Percentiles rank a stretch among this genome's conserved stretches.
Conservation (phyloP, 805 yeast genomes). For the Phaffomyces antillensis region DNA sequence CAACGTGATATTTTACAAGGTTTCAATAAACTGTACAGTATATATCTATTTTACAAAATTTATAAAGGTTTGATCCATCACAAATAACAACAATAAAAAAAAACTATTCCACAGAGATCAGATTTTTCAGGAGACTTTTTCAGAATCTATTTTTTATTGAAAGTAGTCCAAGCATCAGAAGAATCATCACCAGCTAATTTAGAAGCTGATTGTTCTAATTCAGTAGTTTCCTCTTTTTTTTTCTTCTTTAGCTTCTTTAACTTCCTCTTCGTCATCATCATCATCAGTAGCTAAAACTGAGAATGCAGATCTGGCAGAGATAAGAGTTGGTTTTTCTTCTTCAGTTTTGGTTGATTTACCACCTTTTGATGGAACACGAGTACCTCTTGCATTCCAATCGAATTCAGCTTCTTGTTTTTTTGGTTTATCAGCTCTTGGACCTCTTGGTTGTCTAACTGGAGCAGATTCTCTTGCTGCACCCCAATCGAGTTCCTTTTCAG, state of each 20-base stretch:
- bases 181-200: conserved; percentile 31
- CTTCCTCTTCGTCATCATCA: conserved; percentile 32
- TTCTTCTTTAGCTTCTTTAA: conserved; percentile 11
- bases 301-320: conserved; percentile 38
- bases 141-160: conserved; percentile 29
- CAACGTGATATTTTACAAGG: too few relatives aligned
- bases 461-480: conserved; percentile 31
- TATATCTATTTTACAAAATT: background rate
- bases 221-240: conserved; percentile 20
- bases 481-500: conserved; percentile 60
- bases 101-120: too few relatives aligned
- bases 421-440: conserved; percentile 16
- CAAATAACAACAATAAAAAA: too few relatives aligned
- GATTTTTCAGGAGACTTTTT: too few relatives aligned
- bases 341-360: background rate
- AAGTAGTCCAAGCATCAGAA: conserved; percentile 40
- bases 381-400: conserved; percentile 41
- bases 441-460: conserved; percentile 28
- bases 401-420: conserved; percentile 34
- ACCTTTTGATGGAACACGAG: conserved; percentile 15
- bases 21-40: background rate
- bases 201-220: conserved; percentile 32
- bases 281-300: conserved; percentile 45
- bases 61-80: too few relatives aligned
- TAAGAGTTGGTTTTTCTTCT: conserved; percentile 10